phyloP scores from a whole-genome alignment of 1,284 basidiomycete species.

The Leccinum ponderosum region DNA sequence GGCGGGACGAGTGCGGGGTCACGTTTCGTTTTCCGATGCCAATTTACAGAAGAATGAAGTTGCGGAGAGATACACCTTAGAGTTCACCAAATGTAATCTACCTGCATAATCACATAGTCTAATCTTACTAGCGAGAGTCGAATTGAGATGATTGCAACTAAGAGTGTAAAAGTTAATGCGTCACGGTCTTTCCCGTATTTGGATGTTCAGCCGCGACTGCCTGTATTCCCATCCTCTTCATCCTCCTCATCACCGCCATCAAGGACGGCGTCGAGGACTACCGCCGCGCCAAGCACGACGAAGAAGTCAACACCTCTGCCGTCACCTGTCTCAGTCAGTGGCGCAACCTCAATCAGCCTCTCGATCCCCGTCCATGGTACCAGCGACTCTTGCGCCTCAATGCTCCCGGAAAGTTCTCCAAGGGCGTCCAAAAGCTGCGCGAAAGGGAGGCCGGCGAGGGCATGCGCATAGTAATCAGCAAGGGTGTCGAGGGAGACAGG shows the following conservation, averaged over 20 bases:
- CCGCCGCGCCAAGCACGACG: slow-evolving; percentile 82
- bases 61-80: no score
- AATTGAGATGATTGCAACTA: no score
- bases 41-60: no score
- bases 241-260: slow-evolving; percentile 86
- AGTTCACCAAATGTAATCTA: no score
- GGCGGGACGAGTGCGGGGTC: slow-evolving; percentile 18
- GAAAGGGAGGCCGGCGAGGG: slow-evolving; percentile 77
- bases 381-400: slow-evolving; percentile 72
- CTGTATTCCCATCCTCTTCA: slow-evolving; percentile 87
- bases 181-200: slow-evolving; percentile 83
- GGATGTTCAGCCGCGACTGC: slow-evolving; percentile 86
- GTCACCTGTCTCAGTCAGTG: slow-evolving; percentile 85
- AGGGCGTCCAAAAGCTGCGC: slow-evolving; percentile 84
- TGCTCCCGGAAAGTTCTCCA: slow-evolving; percentile 73
- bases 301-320: slow-evolving; percentile 90
- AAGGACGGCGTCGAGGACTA: slow-evolving; percentile 97
- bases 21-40: no score
- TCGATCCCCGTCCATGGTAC: slow-evolving; percentile 74
- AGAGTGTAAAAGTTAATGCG: background rate
- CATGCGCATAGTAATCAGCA: slow-evolving; percentile 63
- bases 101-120: no score
- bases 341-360: slow-evolving; percentile 88
- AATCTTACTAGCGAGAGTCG: no score
- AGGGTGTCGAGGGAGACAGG: slow-evolving; percentile 42